A percentile compares a stretch with the other conserved stretches of the same genome.
Conservation (phyloP, 2,329 filamentous ascomycete species). For the Alternaria incomplexa region DNA sequence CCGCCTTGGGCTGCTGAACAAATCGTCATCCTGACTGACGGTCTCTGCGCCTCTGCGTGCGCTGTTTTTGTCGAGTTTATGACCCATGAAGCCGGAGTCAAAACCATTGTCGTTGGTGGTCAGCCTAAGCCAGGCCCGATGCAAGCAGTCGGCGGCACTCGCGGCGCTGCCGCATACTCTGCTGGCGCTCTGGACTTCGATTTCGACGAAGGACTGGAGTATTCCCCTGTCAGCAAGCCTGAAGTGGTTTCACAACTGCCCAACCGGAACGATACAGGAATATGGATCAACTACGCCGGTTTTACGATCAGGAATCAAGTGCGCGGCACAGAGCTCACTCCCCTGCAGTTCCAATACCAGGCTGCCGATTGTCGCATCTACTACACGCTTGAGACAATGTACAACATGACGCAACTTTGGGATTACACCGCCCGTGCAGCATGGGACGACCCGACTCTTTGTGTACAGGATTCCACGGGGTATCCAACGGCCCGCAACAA, state of each 20-base stretch:
- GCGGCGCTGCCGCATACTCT: slow-evolving; percentile 54
- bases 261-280: slow-evolving; percentile 19
- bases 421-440: neutral
- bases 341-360: slow-evolving; percentile 49
- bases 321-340: slow-evolving; percentile 34
- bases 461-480: neutral
- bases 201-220: neutral
- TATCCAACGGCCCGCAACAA: neutral
- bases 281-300: slow-evolving; percentile 30
- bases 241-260: neutral
- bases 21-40: slow-evolving; percentile 54
- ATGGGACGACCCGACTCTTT: neutral
- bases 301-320: slow-evolving; percentile 51
- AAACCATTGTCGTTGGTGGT: slow-evolving; percentile 63
- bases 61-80: slow-evolving; percentile 59
- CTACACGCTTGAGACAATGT: slow-evolving; percentile 30
- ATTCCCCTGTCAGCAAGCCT: neutral
- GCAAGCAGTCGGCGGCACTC: slow-evolving; percentile 57
- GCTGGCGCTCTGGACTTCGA: slow-evolving; percentile 33
- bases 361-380: slow-evolving; percentile 50
- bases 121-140: slow-evolving; percentile 55
- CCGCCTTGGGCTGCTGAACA: neutral
- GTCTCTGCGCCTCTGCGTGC: slow-evolving; percentile 63
- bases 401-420: neutral
- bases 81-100: slow-evolving; percentile 55